Evolutionary conservation across 768 basidiomycete species (phyloP), one percentile per base, ranked within the genome.

Genomic region (Mycena albidolilacea): DNA sequence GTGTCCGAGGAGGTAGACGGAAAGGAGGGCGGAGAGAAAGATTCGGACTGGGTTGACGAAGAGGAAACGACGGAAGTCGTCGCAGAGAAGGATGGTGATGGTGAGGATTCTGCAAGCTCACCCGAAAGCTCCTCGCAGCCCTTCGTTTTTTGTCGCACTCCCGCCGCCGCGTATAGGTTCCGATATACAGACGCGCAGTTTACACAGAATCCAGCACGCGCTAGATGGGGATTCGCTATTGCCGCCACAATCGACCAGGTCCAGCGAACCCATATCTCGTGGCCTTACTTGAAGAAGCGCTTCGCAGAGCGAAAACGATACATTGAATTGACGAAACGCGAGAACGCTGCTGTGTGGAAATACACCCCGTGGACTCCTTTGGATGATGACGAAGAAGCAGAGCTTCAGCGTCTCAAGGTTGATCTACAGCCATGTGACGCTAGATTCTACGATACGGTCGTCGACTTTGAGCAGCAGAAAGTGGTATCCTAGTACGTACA

Each of bases 181-280:
- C 62, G 57, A 11, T 75, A 71, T 41, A 75, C 66, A 9, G 62
- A 68, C 38, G 67, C 60, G 7, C 61, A 71, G 48, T 69, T 71
- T 39, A 62, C 46, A 5, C 43, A 52, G 21, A 75, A 75, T 64
- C 54, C 37, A 0, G 74, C 69, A 19, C 64, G 65, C 10, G 73
- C 73, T n/a, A 69, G 74, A 38, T 75, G 74, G 74, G 59, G 48
- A 46, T 71, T 75, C 57, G 74, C 74, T 57, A 71, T 75, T 39
- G 68, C 69, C 7, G 70, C 73, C 19, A 37, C 57, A 8, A 48
- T 71, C 38, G 59, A 70, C 54, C 54, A 67, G 30, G 65, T 70
- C 38, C 59, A 59, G 68, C 68, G 60, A 7, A 48, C 8, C 4
- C 73, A 39, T 11, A 19, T 61, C 60, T 50, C 65, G n/a, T 74